Conservation (phyloP, 2,329 filamentous ascomycete genomes). For the Chalara sp. region DNA sequence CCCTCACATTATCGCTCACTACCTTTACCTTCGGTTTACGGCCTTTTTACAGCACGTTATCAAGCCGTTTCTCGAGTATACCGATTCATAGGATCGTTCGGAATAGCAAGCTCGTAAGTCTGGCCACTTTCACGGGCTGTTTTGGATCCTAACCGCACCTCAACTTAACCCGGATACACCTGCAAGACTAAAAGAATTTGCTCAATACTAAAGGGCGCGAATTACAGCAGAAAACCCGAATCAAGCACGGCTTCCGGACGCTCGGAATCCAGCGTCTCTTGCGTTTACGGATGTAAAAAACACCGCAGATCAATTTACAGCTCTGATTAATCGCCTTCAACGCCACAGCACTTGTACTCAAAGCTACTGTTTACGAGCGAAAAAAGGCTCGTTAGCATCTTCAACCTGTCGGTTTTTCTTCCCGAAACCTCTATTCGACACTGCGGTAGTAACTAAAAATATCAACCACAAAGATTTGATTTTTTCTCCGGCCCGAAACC, state of each 20-base stretch:
- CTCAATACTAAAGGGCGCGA: background rate
- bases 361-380: background rate
- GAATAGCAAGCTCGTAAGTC: background rate
- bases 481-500: constrained; percentile 1
- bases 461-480: background rate
- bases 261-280: background rate
- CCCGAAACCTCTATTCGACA: background rate
- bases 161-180: background rate
- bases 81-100: background rate
- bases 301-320: background rate
- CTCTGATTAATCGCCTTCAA: background rate
- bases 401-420: background rate
- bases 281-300: background rate
- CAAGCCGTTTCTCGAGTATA: background rate
- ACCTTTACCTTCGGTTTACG: background rate
- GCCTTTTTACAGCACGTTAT: background rate
- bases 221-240: constrained; percentile 2
- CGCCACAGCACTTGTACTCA: background rate
- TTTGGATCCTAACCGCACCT: background rate
- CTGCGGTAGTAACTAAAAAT: background rate
- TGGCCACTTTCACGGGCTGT: background rate
- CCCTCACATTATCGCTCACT: constrained; percentile 2
- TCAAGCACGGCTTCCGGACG: background rate
- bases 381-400: background rate
- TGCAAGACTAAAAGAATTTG: background rate